phyloP scores from a whole-genome alignment of 169 alveolate genomes.

The Babesia gibsoni region DNA sequence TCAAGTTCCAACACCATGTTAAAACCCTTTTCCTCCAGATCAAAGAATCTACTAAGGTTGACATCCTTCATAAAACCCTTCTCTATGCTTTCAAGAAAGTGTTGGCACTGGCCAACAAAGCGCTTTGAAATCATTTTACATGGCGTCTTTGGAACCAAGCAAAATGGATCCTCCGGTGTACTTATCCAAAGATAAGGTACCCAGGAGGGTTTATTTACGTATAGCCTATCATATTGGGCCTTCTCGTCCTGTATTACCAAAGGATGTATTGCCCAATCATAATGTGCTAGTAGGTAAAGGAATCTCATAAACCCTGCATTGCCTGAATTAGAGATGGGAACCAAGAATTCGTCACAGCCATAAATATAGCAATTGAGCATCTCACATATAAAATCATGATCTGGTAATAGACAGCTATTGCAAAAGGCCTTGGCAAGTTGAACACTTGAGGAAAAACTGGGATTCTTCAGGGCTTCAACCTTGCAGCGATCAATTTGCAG shows the following conservation, averaged over 20 bases:
- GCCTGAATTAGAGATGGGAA: not conserved
- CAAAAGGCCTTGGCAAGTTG: constrained; percentile 14
- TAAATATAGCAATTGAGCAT: constrained; percentile 15
- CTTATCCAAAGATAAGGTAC: constrained; percentile 23
- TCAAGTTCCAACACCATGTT: constrained; percentile 1
- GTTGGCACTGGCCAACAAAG: constrained; percentile 11
- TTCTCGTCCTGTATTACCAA: not conserved
- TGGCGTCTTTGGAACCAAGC: constrained; percentile 20
- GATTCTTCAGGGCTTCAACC: constrained; percentile 18
- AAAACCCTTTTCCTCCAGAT: not conserved
- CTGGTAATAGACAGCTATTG: constrained; percentile 5
- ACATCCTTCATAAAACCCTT: not conserved
- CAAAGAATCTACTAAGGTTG: not conserved
- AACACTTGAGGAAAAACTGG: constrained; percentile 10
- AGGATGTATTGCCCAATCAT: constrained; percentile 26
- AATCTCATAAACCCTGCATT: constrained; percentile 18
- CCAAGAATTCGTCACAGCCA: constrained; percentile 7
- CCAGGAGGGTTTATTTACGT: constrained; percentile 1
- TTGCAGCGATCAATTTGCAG: constrained; percentile 13
- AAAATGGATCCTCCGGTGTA: constrained; percentile 43
- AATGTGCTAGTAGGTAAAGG: constrained; percentile 24
- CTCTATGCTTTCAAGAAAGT: constrained; percentile 3
- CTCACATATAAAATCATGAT: constrained; percentile 25
- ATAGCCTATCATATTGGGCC: not conserved
- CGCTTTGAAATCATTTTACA: constrained; percentile 2